Base-by-base conservation (phyloP, 805 yeast genomes). In the Ogataea haglerorum region DNA sequence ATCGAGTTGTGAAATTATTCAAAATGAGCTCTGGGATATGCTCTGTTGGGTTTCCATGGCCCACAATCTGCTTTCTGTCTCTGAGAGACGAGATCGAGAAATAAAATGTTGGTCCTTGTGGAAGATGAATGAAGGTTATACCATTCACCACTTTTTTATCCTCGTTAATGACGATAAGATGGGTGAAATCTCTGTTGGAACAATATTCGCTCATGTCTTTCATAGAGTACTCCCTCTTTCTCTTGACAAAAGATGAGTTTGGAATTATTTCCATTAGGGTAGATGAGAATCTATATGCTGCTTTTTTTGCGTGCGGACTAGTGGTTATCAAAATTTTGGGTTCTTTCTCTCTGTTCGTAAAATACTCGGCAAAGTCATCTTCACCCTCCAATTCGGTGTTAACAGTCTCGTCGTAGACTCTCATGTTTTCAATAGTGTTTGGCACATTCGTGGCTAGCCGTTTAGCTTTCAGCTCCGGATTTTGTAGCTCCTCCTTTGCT, bases 301-400 rank as follows among this genome's bases (percentile, higher is more conserved):
- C 76, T 57, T 85, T 86, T 54, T 80, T 81, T 12, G 98, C 96
- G 52, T 80, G 73, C 28, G 86, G 86, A 63, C 81, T 88, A 6
- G 99, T 93, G 6, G 99, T 93, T 40, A 93, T 68, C 41, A 93
- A 70, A 33, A 93, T 85, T 62, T 93, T 93, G 33, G 99, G 98
- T 37, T 81, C 80, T 46, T 70, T 61, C 12, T 52, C 55, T 31
- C 72, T 71, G 16, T 67, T 66, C 28, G 54, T 49, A 56, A 83
- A 84, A 56, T 80, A 80, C 22, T 64, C 60, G 26, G 70, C 74
- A 58, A 85, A 85, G 54, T 78, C 82, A 52, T 78, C 85, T 45
- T 80, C 80, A 22, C 80, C 80, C 57, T 75, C 82, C 15, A 75
- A 61, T 45, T 76, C 83, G 42, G 60, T 57, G 23, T 66, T 70